phyloP scores from a whole-genome alignment of 352 stramenopile genomes.

The Globisporangium camurandrum region DNA sequence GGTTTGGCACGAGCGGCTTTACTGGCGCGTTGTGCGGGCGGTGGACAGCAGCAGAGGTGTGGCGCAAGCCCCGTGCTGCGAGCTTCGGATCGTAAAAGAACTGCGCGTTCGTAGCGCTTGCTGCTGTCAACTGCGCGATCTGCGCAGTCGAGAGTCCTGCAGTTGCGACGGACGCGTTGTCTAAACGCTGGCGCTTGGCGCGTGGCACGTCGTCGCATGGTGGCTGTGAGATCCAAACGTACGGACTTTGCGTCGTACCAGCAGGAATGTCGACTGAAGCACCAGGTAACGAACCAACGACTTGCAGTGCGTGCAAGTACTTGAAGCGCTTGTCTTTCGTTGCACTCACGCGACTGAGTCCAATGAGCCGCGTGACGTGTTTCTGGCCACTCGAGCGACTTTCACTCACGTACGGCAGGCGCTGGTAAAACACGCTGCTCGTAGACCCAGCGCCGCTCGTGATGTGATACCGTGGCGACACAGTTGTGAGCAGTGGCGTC shows the following conservation, averaged over 20 bases:
- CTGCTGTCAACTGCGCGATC: constrained; percentile 49
- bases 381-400: constrained; percentile 30
- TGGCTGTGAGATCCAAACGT: constrained; percentile 20
- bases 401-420: constrained; percentile 71
- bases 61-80: constrained; percentile 40
- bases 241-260: constrained; percentile 70
- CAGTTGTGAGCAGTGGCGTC: constrained; percentile 24
- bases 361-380: constrained; percentile 65
- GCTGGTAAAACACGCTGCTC: constrained; percentile 68
- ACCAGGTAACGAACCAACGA: constrained; percentile 31
- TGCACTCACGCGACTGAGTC: constrained; percentile 44
- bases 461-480: constrained; percentile 73
- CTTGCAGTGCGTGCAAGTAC: constrained; percentile 72
- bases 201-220: constrained; percentile 16
- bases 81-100: constrained; percentile 78
- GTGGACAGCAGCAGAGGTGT: constrained; percentile 13
- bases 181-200: constrained; percentile 36
- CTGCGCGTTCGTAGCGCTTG: constrained; percentile 30
- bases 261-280: constrained; percentile 47
- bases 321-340: constrained; percentile 72
- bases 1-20: constrained; percentile 41
- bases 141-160: constrained; percentile 52
- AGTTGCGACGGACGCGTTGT: neutral
- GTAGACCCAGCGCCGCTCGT: constrained; percentile 24
- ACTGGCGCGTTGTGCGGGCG: constrained; percentile 1